Evolutionary conservation across 352 stramenopile species (phyloP).

Genomic region (Phytophthora kernoviae): DNA sequence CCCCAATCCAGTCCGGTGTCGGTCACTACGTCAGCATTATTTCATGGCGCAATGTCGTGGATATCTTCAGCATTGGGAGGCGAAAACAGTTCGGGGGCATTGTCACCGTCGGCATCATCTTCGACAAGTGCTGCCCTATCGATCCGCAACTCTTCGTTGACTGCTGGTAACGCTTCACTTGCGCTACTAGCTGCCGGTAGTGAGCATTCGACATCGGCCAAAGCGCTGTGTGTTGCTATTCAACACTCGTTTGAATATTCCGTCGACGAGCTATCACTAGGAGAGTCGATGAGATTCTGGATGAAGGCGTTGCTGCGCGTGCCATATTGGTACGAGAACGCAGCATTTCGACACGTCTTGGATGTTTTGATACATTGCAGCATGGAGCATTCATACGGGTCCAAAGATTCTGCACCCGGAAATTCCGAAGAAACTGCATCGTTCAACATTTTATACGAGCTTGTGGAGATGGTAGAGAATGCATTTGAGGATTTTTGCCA

Average conservation of each 20-base stretch:
- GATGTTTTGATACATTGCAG: slow-evolving; percentile 73
- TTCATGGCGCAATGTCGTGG: slow-evolving; percentile 67
- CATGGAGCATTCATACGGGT: slow-evolving; percentile 46
- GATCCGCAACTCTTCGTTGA: slow-evolving; percentile 59
- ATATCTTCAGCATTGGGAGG: slow-evolving; percentile 58
- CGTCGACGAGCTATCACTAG: slow-evolving; percentile 38
- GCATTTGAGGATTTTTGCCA: slow-evolving; percentile 46
- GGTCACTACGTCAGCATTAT: slow-evolving; percentile 57
- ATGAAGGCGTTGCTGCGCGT: slow-evolving; percentile 67
- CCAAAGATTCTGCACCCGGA: background rate
- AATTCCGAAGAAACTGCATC: background rate
- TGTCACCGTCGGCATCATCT: slow-evolving; percentile 40
- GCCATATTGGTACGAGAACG: slow-evolving; percentile 82
- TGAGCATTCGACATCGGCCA: slow-evolving; percentile 60
- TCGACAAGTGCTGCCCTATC: slow-evolving; percentile 49
- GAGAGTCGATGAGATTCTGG: slow-evolving; percentile 61
- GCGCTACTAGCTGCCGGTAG: slow-evolving; percentile 40
- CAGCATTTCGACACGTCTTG: slow-evolving; percentile 64
- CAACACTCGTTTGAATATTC: slow-evolving; percentile 70
- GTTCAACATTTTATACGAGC: slow-evolving; percentile 36
- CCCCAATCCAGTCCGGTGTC: slow-evolving; percentile 46
- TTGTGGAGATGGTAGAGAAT: slow-evolving; percentile 42
- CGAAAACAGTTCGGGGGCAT: slow-evolving; percentile 32
- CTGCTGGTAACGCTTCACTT: slow-evolving; percentile 48
- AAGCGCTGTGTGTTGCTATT: slow-evolving; percentile 56